phyloP scores from a whole-genome alignment of 176 grass and related monocot genomes.

The Alopecurus myosuroides region DNA sequence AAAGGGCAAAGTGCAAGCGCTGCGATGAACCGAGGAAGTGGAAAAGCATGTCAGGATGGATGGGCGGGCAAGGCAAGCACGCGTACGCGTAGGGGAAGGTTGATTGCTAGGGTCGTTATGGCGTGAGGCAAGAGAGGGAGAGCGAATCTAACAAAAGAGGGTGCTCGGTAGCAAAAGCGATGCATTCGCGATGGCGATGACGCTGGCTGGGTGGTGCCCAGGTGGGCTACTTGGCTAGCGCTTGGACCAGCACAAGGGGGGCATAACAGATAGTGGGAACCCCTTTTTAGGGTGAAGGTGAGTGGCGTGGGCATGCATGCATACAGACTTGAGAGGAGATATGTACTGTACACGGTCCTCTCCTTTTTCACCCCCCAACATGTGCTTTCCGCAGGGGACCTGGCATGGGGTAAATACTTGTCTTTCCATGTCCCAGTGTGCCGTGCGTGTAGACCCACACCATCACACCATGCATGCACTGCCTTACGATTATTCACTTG shows the following conservation, averaged over 20 bases:
- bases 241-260: not conserved
- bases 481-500: too few relatives aligned
- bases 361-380: constrained; percentile 15
- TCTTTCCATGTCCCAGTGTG: not conserved
- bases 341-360: not conserved
- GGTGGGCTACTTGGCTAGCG: not conserved
- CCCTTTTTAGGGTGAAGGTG: constrained; percentile 17
- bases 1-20: not conserved
- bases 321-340: not conserved
- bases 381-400: constrained; percentile 18
- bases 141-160: constrained; percentile 5
- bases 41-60: not conserved
- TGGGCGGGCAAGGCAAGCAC: not conserved
- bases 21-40: not conserved
- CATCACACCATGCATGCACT: not conserved
- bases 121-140: not conserved
- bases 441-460: not conserved
- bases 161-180: constrained; percentile 19
- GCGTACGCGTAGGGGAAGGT: not conserved
- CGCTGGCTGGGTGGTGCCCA: not conserved
- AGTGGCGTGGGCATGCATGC: not conserved
- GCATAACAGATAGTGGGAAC: not conserved
- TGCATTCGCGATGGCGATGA: not conserved
- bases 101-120: not conserved
- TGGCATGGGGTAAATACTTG: constrained; percentile 17